Evolutionary conservation across 768 basidiomycete genomes (phyloP).

Genomic region (Boletellus ananiceps): DNA sequence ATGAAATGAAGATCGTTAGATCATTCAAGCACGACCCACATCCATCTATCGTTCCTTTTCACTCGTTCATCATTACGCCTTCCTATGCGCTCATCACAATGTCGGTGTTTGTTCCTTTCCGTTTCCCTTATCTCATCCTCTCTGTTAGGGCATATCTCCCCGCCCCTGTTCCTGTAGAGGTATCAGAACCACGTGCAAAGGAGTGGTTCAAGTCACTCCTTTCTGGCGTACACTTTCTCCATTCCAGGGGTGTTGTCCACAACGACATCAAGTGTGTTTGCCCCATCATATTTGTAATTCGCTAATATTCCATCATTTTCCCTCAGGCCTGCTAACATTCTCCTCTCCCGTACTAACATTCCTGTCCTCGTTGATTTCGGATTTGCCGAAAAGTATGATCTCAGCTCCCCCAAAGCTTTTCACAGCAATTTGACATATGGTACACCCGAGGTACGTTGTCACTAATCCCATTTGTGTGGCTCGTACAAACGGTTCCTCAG

Average conservation of each 20-base stretch:
- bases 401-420: conserved; percentile 60
- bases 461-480: background rate
- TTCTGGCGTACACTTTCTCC: conserved; percentile 80
- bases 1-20: conserved; percentile 95
- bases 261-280: conserved; percentile 86
- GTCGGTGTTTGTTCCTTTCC: conserved; percentile 43
- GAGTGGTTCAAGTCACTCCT: conserved; percentile 81
- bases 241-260: conserved; percentile 79
- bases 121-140: conserved; percentile 6
- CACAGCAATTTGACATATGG: conserved; percentile 83
- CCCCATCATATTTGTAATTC: background rate
- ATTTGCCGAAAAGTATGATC: conserved; percentile 85
- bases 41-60: conserved; percentile 89
- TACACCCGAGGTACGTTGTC: conserved; percentile 71
- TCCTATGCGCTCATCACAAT: conserved; percentile 90
- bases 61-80: conserved; percentile 90
- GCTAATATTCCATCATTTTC: background rate
- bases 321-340: conserved; percentile 84
- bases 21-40: conserved; percentile 81
- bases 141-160: conserved; percentile 75
- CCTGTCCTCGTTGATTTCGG: conserved; percentile 96
- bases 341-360: conserved; percentile 70
- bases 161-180: conserved; percentile 83
- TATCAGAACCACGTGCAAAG: conserved; percentile 71
- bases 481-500: conserved; percentile 33